Evolutionary conservation across 176 grass and related monocot species (phyloP), one percentile per base, ranked within the genome.

Genomic region (Raddia guianensis): DNA sequence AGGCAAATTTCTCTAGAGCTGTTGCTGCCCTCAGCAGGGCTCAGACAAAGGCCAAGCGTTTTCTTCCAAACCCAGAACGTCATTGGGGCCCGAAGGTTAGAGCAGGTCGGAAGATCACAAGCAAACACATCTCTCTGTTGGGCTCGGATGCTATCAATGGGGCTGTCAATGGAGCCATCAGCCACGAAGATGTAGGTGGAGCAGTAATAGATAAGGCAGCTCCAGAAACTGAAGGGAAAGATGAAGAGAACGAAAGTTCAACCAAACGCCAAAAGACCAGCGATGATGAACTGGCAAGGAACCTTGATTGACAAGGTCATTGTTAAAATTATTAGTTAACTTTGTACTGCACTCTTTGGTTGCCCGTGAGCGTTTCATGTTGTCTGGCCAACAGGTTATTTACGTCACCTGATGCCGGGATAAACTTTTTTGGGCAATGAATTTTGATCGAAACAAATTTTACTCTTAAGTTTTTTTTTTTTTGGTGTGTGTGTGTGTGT

Each of bases 41-140:
- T 20, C 90, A 93, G 68, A 80, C 84, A 4, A 95, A 93, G 86
- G 75, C 88, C n/a, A 89, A 93, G 14, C 75, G 96, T 8, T 99
- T 91, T 75, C 92, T 95, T 80, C 96, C 92, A 8, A 99, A 99
- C 81, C 96, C 96, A 16, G 92, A 93, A 78, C 88, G 89, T 20
- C 87, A 94, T 62, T 99, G 92, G 96, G 96, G 96, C 37, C 92
- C 96, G 0, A 99, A 99, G 88, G 84, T 91, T 63, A 91, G 89
- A 70, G 96, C 90, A 10, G 96, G 96, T 19, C 78, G 96, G 78
- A 89, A 85, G 82, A 95, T 99, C 69, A 95, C 90, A 58, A 99
- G 84, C 58, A 99, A 99, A 57, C 90, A 99, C 60, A 73, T 75
- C 33, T 99, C 96, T 45, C 80, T 93, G 51, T 86, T 93, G 66